phyloP scores from a whole-genome alignment of 139 green algal genomes.

The Tetratostichococcus sp. region DNA sequence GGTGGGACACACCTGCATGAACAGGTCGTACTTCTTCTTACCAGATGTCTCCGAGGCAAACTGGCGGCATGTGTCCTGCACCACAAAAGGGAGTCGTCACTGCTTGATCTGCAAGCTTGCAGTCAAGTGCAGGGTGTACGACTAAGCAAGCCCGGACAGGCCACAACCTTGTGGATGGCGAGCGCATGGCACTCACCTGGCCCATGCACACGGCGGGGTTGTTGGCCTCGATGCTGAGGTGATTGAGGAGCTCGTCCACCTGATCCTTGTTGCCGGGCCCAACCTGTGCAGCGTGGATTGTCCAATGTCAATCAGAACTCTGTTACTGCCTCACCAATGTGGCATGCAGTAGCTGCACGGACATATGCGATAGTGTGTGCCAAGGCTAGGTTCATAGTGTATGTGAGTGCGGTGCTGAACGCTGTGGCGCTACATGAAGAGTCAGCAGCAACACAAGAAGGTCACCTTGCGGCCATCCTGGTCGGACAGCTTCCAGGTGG shows the following conservation, averaged over 20 bases:
- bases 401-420: no score
- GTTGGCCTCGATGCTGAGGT: constrained; percentile 29
- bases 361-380: no score
- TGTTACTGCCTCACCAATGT: no score
- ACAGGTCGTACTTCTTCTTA: constrained; percentile 18
- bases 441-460: no score
- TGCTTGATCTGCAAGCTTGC: neutral
- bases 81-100: constrained; percentile 1
- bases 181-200: no score
- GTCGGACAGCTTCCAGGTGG: constrained; percentile 11
- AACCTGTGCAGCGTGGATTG: no score
- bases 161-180: no score
- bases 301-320: no score
- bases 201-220: constrained; percentile 44
- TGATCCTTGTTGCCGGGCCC: constrained; percentile 7
- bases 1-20: constrained; percentile 21
- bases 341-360: no score
- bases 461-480: constrained; percentile 14
- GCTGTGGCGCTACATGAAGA: no score
- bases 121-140: no score
- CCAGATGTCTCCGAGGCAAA: constrained; percentile 9
- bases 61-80: constrained; percentile 19
- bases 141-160: no score
- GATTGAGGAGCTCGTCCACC: constrained; percentile 24
- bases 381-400: neutral